Conservation (phyloP, 768 basidiomycete genomes). For the Jaapia argillacea region DNA sequence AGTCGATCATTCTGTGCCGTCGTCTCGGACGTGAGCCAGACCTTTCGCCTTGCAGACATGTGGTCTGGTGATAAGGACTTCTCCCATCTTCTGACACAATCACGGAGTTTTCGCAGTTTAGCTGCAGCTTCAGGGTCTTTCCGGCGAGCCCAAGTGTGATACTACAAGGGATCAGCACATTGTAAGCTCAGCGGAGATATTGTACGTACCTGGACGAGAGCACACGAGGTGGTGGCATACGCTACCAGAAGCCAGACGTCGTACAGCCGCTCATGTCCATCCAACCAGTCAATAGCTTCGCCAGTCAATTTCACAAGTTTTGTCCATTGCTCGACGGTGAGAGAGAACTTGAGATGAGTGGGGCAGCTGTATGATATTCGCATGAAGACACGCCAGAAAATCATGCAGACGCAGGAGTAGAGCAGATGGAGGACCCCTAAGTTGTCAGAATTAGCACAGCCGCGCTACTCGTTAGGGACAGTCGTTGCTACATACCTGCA, state of each 20-base stretch:
- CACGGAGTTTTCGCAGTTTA: slow-evolving; percentile 70
- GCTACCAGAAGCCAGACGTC: slow-evolving; percentile 84
- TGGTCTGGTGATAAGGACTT: slow-evolving; percentile 81
- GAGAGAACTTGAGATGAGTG: slow-evolving; percentile 76
- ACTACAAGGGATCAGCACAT: slow-evolving; percentile 33
- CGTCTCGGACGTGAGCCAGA: slow-evolving; percentile 12
- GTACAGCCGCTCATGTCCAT: slow-evolving; percentile 67
- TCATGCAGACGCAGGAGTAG: slow-evolving; percentile 86
- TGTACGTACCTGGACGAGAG: slow-evolving; percentile 72
- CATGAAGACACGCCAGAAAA: slow-evolving; percentile 99
- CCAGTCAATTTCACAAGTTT: slow-evolving; percentile 62
- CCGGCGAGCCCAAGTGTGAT: slow-evolving; percentile 87
- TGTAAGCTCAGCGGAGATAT: background rate
- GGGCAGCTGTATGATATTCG: slow-evolving; percentile 91
- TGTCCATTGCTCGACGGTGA: slow-evolving; percentile 76
- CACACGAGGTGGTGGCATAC: slow-evolving; percentile 82
- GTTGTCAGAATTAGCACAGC: background rate
- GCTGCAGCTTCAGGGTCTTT: slow-evolving; percentile 66
- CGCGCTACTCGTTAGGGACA: background rate
- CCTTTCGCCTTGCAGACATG: slow-evolving; percentile 92
- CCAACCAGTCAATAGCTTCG: slow-evolving; percentile 86
- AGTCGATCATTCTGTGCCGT: slow-evolving; percentile 3
- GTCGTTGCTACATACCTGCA: slow-evolving; percentile 42
- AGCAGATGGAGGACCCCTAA: slow-evolving; percentile 81
- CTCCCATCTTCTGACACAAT: slow-evolving; percentile 85